Base-by-base conservation (phyloP, 371 early-diverging fungal genomes). In the Mortierella sp. region DNA sequence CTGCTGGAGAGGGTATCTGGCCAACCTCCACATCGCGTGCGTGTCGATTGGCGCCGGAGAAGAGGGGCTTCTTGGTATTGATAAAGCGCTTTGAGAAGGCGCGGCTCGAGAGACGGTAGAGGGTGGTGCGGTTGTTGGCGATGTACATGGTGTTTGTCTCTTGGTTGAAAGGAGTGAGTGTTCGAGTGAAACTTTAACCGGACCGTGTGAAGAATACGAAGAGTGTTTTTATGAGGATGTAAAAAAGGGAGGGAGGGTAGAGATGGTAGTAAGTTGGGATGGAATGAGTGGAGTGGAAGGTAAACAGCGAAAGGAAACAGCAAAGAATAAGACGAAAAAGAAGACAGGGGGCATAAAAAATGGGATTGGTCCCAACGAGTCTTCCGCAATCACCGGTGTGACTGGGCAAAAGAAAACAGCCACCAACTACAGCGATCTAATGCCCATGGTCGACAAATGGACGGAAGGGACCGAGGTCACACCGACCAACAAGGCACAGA, bases 41-140 rank as follows among this genome's bases (percentile, higher is more conserved):
- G 54, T 71, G 58, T 48, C 80, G 56, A 60, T 60, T 75, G 46
- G 72, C 58, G 32, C 71, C 77, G 11, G 81, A 72, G 75, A 78
- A 74, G 63, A 77, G 72, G 7, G 82, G 74, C 35, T 74, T 76
- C 70, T 76, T 49, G 35, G 81, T 77, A 43, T 72, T 73, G 70
- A 81, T 41, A 38, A 29, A n/a, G 24, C 77, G 72, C 43, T 51
- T 76, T 18, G 48, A 14, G 49, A 70, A 49, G 14, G 48, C 41
- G 21, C 74, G 68, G 8, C 24, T 68, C 21, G 68, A 35, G 38
- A 68, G 43, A 8, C 41, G 68, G 68, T 24, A 24, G 41, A 68
- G 38, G 21, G 68, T 41, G 68, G 68, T 68, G 44, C 63, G 74
- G 65, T 58, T 63, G 76, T 63, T 48, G 35, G 74, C 68, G 24